Conservation (phyloP, 768 basidiomycete genomes). For the Erythrobasidium yunnanense region DNA sequence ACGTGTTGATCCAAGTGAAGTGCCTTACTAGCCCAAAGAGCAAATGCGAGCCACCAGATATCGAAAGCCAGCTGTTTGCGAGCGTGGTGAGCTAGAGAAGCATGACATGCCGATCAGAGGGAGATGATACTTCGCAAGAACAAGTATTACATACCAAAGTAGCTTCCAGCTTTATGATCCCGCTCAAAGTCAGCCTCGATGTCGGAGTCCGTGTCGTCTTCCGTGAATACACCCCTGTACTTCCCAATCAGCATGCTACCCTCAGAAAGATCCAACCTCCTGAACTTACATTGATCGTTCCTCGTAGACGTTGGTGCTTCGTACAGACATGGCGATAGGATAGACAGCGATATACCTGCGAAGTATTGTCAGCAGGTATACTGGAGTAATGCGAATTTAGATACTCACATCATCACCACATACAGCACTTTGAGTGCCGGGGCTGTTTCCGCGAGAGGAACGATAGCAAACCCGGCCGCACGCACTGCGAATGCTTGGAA, state of each 20-base stretch:
- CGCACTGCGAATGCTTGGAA: conserved; percentile 69
- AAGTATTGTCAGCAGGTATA: conserved; percentile 47
- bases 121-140: no score
- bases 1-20: no score
- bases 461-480: conserved; percentile 74
- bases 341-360: conserved; percentile 31
- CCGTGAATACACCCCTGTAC: conserved; percentile 33
- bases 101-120: conserved; percentile 57
- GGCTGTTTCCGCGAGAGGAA: conserved; percentile 60
- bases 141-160: conserved; percentile 31
- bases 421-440: conserved; percentile 87
- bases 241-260: not conserved
- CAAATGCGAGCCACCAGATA: conserved; percentile 89
- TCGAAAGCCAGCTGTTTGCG: conserved; percentile 85
- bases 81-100: conserved; percentile 58
- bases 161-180: conserved; percentile 33
- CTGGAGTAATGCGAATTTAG: conserved; percentile 5
- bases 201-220: conserved; percentile 28
- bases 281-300: conserved; percentile 71
- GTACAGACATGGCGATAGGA: conserved; percentile 52
- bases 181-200: conserved; percentile 31
- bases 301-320: conserved; percentile 66
- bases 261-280: not conserved
- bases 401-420: conserved; percentile 86
- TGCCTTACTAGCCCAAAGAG: conserved; percentile 63